phyloP scores from a whole-genome alignment of 2,329 filamentous ascomycete genomes.

The Colletotrichum acutatum region DNA sequence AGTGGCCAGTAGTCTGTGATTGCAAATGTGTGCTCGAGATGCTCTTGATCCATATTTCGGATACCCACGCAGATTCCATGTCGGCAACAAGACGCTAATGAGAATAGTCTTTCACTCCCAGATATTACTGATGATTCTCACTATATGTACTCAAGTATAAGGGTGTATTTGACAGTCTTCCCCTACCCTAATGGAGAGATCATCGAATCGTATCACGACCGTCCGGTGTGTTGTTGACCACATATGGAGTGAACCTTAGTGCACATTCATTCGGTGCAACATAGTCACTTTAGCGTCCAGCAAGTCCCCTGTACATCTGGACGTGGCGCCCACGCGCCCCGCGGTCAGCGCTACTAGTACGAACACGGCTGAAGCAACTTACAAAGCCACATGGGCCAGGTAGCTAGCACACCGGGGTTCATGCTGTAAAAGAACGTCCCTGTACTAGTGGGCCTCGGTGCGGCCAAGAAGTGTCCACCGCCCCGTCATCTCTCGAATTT shows the following conservation, averaged over 20 bases:
- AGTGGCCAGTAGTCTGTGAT: not conserved
- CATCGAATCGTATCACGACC: not conserved
- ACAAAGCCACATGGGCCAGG: not conserved
- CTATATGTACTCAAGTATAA: not conserved
- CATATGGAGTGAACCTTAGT: not conserved
- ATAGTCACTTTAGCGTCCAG: slow-evolving; percentile 3
- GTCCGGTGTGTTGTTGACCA: not conserved
- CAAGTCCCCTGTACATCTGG: slow-evolving; percentile 1
- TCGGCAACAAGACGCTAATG: too few species aligned
- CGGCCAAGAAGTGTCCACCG: not conserved
- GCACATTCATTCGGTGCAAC: not conserved
- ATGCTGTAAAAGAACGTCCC: not conserved
- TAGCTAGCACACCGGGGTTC: too few species aligned
- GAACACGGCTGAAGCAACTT: not conserved
- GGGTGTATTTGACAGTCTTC: too few species aligned
- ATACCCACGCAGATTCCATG: not conserved
- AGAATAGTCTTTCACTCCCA: not conserved
- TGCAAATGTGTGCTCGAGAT: not conserved
- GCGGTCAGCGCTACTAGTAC: not conserved
- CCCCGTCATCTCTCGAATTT: not conserved
- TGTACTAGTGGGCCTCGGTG: not conserved
- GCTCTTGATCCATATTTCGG: too few species aligned
- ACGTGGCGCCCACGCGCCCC: not conserved
- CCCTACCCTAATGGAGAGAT: not conserved
- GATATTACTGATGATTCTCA: too few species aligned